Evolutionary conservation across 2,329 filamentous ascomycete genomes (phyloP), one percentile per base, ranked within the genome.

Genomic region (Tolypocladium album): DNA sequence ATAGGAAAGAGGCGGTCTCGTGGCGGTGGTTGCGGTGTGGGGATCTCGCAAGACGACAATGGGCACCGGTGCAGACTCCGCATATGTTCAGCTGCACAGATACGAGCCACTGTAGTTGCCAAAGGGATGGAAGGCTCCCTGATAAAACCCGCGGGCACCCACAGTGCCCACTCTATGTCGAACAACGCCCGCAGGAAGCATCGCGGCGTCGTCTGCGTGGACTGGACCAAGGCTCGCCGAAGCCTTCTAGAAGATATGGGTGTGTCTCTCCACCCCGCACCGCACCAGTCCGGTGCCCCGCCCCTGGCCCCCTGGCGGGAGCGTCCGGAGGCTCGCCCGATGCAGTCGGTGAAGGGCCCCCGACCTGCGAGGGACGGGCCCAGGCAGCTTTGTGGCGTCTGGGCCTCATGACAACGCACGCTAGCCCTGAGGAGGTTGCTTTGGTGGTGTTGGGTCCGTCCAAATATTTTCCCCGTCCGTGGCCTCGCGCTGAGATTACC

Each of bases 211-310:
- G 4, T 55, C 13, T 9, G 31, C 31, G 24, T 27, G 12, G 43
- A 36, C 40, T 5, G 22, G 31, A 9, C 17, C 20, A 57, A 22
- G 24, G 24, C 31, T 43, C 39, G 22, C 40, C 39, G 55, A 57
- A 57, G 39, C 55, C 55, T 57, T 57, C 55, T 57, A 57, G 55
- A 57, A 57, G 50, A 22, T 38, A 55, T 38, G 50, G 50, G 36
- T 22, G 31, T 20, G 31, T 20, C 20, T 22, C 12, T 38, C 11
- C 50, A 38, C 50, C 50, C 50, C 50, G 31, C 50, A 36, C 50
- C 31, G 17, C 50, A 36, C 50, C 50, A 34, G 31, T 53, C 50
- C 12, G 27, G 50, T 9, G 31, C 36, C 50, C 50, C 50, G 50
- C 34, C 34, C 27, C 50, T 36, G 31, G 50, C 8, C 15, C 47